Evolutionary conservation across 805 yeast genomes (phyloP), one percentile per base, ranked within the genome.

Genomic region (Zygotorulaspora florentina): DNA sequence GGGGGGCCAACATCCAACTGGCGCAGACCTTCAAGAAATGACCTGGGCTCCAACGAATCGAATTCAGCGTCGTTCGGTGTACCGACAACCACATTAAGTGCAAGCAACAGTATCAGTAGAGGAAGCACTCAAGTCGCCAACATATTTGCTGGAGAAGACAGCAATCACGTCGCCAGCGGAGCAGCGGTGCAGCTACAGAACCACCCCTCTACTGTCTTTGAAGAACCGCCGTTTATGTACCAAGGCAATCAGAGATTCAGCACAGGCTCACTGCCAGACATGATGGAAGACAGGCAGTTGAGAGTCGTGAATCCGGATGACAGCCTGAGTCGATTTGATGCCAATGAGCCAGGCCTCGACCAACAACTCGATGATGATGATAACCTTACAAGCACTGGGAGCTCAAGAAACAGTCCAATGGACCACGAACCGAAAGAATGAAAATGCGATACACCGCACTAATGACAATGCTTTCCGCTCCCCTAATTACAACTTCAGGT

Each of bases 181-280:
- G 45, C 39, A 15, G 46, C 46, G 11, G 40, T 38, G 12, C 41
- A 29, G 10, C 29, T 41, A 17, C 52, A 45, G 38, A 48, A 39
- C 15, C 42, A 48, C 35, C 54, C 54, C 16, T 51, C 54, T 8
- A 49, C 52, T n/a, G 54, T 51, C 3, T 48, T 48, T 36, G 54
- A 51, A 30, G 54, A 51, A 28, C 54, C 54, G 15, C 60, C 66
- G 6, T 75, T 69, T 47, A 58, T 58, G 45, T 59, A 56, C 33
- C 54, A 50, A 27, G 81, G 80, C 13, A 70, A 78, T 40, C 69
- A 77, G 49, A 67, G 80, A 50, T 66, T 77, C 50, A 75, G 80
- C 55, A 72, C 76, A 48, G 80, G 81, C 17, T 75, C 80, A 8
- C 62, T 77, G 44, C 81, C 81, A 1, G 81, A 77, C 55, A 55